Evolutionary conservation across 1,284 basidiomycete species (phyloP), one percentile per base, ranked within the genome.

Genomic region (Ceratobasidium sp.): DNA sequence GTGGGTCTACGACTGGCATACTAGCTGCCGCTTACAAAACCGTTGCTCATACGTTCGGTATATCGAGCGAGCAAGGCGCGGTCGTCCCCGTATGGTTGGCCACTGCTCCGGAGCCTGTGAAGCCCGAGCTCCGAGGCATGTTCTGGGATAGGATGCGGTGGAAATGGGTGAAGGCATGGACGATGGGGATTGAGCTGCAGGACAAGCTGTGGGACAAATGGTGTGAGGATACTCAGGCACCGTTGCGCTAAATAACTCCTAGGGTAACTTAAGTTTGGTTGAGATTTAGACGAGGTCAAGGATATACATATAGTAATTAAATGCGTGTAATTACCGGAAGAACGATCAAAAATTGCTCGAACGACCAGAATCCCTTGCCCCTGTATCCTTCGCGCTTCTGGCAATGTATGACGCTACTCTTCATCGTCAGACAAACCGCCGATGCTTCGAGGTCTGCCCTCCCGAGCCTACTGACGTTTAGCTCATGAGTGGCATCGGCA

Each of bases 131-230:
- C 8, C 57, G 60, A 29, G 75, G 75, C 3, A 64, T 72, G 50
- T 76, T 56, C 54, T 76, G 75, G 75, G 75, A 76, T 17, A 57
- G 75, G 7, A 64, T 60, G 51, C 44, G 44, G 7, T 75, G 73
- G 73, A 76, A 65, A 36, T 75, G 73, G 75, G 69, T 72, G 11
- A 24, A 14, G 47, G 44, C 69, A 9, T 62, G 69, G 69, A 74
- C 31, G 24, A 19, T 65, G 29, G 72, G 54, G 47, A 48, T 19
- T 14, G 36, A 41, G 19, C 29, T 45, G 22, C 72, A 74, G 60
- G 60, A 74, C 1, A 41, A 24, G 36, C 31, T 74, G 50, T 54
- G 60, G 72, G 45, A 72, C 31, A 45, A 45, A 31, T 62, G 69
- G 69, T 59, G 54, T 45, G 47, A 22, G 15, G 69, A 72, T 50